These are phyloP conservation scores for Aphanomyces stellatus DNA, from an alignment of 352 stramenopile genomes.

Conservation along the genomic window DNA sequence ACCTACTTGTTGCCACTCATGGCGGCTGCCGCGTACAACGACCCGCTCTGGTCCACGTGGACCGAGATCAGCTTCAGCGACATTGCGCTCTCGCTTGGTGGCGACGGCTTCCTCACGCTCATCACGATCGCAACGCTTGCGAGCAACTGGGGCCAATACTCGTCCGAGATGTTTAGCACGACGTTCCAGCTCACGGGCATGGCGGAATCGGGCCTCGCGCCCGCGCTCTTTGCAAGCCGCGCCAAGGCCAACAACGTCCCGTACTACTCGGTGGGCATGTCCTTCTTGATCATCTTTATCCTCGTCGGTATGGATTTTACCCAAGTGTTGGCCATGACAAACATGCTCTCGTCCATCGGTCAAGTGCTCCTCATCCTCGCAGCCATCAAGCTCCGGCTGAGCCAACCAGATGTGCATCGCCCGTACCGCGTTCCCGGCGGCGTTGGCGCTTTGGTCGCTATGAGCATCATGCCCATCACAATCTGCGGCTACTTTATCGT, in stretches of 20 bases:
- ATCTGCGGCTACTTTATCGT: background rate
- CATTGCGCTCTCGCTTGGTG: slow-evolving; percentile 74
- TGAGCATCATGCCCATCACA: background rate
- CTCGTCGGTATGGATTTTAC: slow-evolving; percentile 55
- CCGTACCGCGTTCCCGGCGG: slow-evolving; percentile 29
- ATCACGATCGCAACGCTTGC: slow-evolving; percentile 84
- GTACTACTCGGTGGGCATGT: slow-evolving; percentile 27
- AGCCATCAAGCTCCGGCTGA: slow-evolving; percentile 78
- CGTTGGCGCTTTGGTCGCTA: background rate
- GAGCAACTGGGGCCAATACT: slow-evolving; percentile 88
- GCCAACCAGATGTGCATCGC: slow-evolving; percentile 48
- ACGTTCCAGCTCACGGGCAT: slow-evolving; percentile 79
- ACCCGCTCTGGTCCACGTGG: slow-evolving; percentile 69
- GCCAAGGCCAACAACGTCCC: slow-evolving; percentile 35
- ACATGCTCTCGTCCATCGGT: slow-evolving; percentile 79
- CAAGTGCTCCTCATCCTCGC: slow-evolving; percentile 87
- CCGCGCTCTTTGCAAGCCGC: slow-evolving; percentile 63
- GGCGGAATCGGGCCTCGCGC: slow-evolving; percentile 78
- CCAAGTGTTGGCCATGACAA: slow-evolving; percentile 76
- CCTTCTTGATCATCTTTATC: slow-evolving; percentile 31
- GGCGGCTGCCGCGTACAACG: slow-evolving; percentile 55
- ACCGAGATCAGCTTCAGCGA: slow-evolving; percentile 85
- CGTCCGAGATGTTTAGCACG: slow-evolving; percentile 87
- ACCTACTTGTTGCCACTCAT: slow-evolving; percentile 87
- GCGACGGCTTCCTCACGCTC: slow-evolving; percentile 81